phyloP scores from a whole-genome alignment of 1,139 yeast species.

The Waltiozyma sp. region DNA sequence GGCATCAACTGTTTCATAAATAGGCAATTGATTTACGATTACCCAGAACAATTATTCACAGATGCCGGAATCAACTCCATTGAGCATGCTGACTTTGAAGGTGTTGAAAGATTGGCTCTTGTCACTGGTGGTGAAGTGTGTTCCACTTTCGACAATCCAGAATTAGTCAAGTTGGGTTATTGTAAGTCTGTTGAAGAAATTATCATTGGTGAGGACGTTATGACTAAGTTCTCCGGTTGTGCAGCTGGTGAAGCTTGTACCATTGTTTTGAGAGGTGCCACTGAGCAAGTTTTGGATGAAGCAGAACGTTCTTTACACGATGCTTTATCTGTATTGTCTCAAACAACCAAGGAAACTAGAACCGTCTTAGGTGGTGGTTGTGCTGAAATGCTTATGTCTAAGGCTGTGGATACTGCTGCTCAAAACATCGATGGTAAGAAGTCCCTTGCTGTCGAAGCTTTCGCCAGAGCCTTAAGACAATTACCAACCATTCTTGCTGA shows the following conservation, averaged over 20 bases:
- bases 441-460: constrained; percentile 88
- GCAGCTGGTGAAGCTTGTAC: constrained; percentile 97
- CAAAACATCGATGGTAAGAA: constrained; percentile 91
- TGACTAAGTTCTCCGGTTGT: constrained; percentile 86
- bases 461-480: constrained; percentile 88
- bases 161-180: constrained; percentile 71
- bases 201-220: constrained; percentile 78
- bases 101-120: constrained; percentile 89
- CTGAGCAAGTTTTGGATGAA: constrained; percentile 91
- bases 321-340: constrained; percentile 90
- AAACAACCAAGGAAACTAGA: constrained; percentile 89
- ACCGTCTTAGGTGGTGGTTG: constrained; percentile 98
- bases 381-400: constrained; percentile 96
- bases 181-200: constrained; percentile 89
- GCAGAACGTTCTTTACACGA: constrained; percentile 97
- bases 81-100: constrained; percentile 98
- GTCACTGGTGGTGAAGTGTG: constrained; percentile 98
- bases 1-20: constrained; percentile 87
- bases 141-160: constrained; percentile 92
- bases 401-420: constrained; percentile 92
- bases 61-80: constrained; percentile 83
- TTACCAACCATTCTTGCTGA: constrained; percentile 93
- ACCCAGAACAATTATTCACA: constrained; percentile 91
- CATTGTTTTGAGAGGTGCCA: constrained; percentile 91
- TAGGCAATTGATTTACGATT: constrained; percentile 92